Conservation (phyloP, 1,284 basidiomycete genomes). For the Sphagnurus paluster region DNA sequence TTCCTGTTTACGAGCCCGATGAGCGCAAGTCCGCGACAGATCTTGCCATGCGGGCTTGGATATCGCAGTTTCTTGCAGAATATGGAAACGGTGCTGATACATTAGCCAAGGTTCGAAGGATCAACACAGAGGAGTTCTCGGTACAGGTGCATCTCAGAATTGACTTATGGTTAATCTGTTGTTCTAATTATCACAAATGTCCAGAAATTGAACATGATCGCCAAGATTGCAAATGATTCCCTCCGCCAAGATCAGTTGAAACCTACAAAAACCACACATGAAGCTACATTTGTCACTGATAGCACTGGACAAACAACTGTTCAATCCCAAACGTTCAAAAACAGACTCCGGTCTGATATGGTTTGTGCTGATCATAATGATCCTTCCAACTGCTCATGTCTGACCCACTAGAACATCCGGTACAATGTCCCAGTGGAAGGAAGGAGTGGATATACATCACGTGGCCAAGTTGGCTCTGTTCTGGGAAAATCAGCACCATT, state of each 20-base stretch:
- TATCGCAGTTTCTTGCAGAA: conserved; percentile 43
- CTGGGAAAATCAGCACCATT: conserved; percentile 26
- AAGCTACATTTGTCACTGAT: conserved; percentile 30
- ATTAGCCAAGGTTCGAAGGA: conserved; percentile 37
- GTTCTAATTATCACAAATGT: neutral
- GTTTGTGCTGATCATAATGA: conserved; percentile 20
- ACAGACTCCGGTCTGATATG: conserved; percentile 34
- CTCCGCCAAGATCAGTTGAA: conserved; percentile 49
- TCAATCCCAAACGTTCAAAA: conserved; percentile 41
- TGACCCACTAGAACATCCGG: conserved; percentile 26
- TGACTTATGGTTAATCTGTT: neutral
- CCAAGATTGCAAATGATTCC: conserved; percentile 49
- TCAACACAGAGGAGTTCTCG: conserved; percentile 42
- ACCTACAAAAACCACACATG: conserved; percentile 39
- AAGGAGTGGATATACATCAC: conserved; percentile 23
- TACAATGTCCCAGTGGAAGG: conserved; percentile 23
- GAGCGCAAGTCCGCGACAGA: conserved; percentile 31
- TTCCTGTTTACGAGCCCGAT: conserved; percentile 33
- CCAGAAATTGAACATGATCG: conserved; percentile 41
- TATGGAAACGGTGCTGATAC: conserved; percentile 34
- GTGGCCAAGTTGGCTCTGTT: conserved; percentile 24
- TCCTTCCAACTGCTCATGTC: neutral
- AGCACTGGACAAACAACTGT: conserved; percentile 23
- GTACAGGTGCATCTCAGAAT: conserved; percentile 32
- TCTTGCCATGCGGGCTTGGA: conserved; percentile 54